Conservation (phyloP, 2,329 filamentous ascomycete species). For the Ceratocystis albifundus region DNA sequence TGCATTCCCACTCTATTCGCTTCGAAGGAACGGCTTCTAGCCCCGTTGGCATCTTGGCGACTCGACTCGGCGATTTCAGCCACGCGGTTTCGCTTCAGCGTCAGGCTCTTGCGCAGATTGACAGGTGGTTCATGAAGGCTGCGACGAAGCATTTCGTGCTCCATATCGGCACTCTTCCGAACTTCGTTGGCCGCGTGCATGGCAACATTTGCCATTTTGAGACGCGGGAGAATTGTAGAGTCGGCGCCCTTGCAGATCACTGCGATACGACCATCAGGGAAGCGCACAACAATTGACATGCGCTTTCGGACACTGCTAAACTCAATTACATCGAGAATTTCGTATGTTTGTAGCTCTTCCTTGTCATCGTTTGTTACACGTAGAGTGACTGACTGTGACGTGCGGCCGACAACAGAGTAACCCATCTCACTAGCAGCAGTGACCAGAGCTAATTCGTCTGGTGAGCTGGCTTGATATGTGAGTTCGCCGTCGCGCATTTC, state of each 20-base stretch:
- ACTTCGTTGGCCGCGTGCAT: slow-evolving; percentile 59
- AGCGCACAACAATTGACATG: slow-evolving; percentile 83
- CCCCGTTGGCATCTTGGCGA: slow-evolving; percentile 14
- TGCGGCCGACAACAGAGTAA: slow-evolving; percentile 62
- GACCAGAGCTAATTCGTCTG: slow-evolving; percentile 79
- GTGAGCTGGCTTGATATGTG: slow-evolving; percentile 80
- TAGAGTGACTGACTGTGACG: slow-evolving; percentile 55
- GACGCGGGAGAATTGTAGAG: slow-evolving; percentile 64
- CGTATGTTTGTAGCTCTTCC: slow-evolving; percentile 51
- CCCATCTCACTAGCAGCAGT: slow-evolving; percentile 76
- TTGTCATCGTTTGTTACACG: slow-evolving; percentile 33
- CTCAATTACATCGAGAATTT: slow-evolving; percentile 77
- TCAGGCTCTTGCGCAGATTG: slow-evolving; percentile 44
- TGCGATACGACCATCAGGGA: slow-evolving; percentile 69
- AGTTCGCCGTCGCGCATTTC: slow-evolving; percentile 61
- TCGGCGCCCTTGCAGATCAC: slow-evolving; percentile 88
- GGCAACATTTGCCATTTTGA: slow-evolving; percentile 62
- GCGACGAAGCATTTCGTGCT: slow-evolving; percentile 44
- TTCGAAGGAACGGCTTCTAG: slow-evolving; percentile 38
- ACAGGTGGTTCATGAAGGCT: slow-evolving; percentile 47
- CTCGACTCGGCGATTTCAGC: slow-evolving; percentile 19
- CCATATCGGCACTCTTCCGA: slow-evolving; percentile 50
- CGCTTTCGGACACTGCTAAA: slow-evolving; percentile 82
- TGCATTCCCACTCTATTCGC: slow-evolving; percentile 30
- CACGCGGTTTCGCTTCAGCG: slow-evolving; percentile 32